Percentiles rank a stretch among this genome's conserved stretches.
Evolutionary conservation across 2,329 filamentous ascomycete genomes (phyloP).

Genomic region (Claviceps monticola): DNA sequence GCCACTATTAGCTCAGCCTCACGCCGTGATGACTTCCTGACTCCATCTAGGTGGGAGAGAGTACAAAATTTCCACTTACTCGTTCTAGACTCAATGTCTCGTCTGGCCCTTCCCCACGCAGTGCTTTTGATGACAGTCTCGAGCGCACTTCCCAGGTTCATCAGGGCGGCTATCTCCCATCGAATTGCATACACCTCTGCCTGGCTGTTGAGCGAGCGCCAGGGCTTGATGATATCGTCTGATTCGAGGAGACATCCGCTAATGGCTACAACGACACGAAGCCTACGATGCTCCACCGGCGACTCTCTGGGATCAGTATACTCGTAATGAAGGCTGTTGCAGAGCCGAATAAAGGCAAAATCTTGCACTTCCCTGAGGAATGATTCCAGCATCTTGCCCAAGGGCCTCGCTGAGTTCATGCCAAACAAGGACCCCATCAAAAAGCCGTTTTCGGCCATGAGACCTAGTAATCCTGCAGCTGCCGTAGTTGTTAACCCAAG

Average conservation of each 20-base stretch:
- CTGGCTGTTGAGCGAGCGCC: slow-evolving; percentile 59
- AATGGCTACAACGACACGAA: slow-evolving; percentile 73
- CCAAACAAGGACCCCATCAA: slow-evolving; percentile 79
- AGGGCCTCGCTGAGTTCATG: slow-evolving; percentile 76
- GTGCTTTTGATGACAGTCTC: slow-evolving; percentile 63
- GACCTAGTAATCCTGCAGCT: slow-evolving; percentile 66
- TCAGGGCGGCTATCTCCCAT: slow-evolving; percentile 68
- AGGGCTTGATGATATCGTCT: slow-evolving; percentile 56
- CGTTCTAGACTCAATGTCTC: slow-evolving; percentile 30
- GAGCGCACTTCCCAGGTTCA: slow-evolving; percentile 65
- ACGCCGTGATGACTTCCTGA: neutral
- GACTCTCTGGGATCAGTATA: slow-evolving; percentile 36
- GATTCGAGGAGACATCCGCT: slow-evolving; percentile 68
- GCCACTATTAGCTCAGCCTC: neutral
- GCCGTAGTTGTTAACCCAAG: slow-evolving; percentile 59
- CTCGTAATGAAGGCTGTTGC: slow-evolving; percentile 27
- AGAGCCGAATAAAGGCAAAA: slow-evolving; percentile 71
- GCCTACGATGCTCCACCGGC: slow-evolving; percentile 44
- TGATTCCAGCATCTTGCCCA: slow-evolving; percentile 74
- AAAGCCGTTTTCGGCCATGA: slow-evolving; percentile 64
- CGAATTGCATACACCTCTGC: slow-evolving; percentile 71
- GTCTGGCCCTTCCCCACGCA: slow-evolving; percentile 61
- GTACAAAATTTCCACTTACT: slow-evolving; percentile 23
- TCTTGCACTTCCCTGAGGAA: slow-evolving; percentile 79
- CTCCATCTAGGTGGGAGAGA: neutral